Evolutionary conservation across 805 yeast species (phyloP).

Genomic region (Saccharomycopsis sp.): DNA sequence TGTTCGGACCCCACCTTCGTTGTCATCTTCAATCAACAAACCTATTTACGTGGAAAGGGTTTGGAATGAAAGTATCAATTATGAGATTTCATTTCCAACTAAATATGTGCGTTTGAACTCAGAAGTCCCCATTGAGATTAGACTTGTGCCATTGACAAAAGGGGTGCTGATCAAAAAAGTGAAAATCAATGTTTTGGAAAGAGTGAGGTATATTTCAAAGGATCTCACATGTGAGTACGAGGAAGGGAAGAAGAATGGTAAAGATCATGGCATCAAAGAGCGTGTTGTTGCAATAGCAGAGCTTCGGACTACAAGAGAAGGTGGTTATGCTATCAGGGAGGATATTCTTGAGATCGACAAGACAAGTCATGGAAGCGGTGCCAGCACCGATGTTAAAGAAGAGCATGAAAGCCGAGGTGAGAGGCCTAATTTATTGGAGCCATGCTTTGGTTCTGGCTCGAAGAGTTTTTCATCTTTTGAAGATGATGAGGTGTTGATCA

Average conservation of each 20-base stretch:
- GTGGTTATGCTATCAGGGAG: constrained; percentile 41
- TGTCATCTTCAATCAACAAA: constrained; percentile 41
- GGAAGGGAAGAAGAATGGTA: constrained; percentile 29
- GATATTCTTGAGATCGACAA: constrained; percentile 28
- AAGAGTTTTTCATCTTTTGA: neutral
- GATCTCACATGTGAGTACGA: constrained; percentile 46
- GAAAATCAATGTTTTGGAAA: constrained; percentile 56
- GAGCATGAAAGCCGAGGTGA: neutral
- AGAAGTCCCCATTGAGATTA: constrained; percentile 51
- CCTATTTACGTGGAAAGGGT: constrained; percentile 68
- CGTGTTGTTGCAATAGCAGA: constrained; percentile 53
- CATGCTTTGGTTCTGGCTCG: constrained; percentile 7
- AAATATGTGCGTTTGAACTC: constrained; percentile 60
- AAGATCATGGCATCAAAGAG: constrained; percentile 30
- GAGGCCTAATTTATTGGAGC: constrained; percentile 10
- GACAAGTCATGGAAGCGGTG: neutral
- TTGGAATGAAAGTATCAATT: constrained; percentile 65
- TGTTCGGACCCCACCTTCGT: constrained; percentile 34
- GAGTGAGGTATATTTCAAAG: constrained; percentile 53
- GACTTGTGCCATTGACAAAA: constrained; percentile 57
- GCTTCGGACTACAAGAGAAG: constrained; percentile 45
- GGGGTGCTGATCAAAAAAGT: constrained; percentile 53
- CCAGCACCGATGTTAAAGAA: neutral
- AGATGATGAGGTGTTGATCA: constrained; percentile 5
- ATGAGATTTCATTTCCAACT: constrained; percentile 62